Percentiles rank a stretch among this genome's conserved stretches.
phyloP scores from a whole-genome alignment of 1,284 basidiomycete genomes.

The Boletus hoseneyae region DNA sequence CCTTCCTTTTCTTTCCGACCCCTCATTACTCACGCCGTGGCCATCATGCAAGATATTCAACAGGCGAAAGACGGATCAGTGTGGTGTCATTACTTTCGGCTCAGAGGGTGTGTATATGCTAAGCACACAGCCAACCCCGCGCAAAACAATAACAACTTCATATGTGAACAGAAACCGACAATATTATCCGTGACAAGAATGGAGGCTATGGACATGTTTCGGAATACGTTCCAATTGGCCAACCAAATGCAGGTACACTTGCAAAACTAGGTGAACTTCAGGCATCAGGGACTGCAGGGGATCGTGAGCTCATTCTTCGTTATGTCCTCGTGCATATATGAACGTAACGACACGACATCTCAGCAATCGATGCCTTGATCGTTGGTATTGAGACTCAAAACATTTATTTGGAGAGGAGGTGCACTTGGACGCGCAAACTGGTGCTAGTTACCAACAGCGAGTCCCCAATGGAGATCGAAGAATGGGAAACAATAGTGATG shows the following conservation, averaged over 20 bases:
- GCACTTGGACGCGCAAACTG: slow-evolving; percentile 79
- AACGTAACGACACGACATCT: background rate
- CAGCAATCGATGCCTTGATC: slow-evolving; percentile 85
- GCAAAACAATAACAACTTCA: background rate
- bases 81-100: slow-evolving; percentile 83
- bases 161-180: slow-evolving; percentile 59
- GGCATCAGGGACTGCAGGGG: slow-evolving; percentile 60
- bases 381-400: slow-evolving; percentile 81
- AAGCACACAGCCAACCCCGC: background rate
- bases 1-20: background rate
- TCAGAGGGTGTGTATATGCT: slow-evolving; percentile 54
- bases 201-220: slow-evolving; percentile 76
- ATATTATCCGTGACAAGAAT: slow-evolving; percentile 59
- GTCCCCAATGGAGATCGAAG: slow-evolving; percentile 64
- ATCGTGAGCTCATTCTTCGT: slow-evolving; percentile 49
- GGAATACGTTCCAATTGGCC: slow-evolving; percentile 75
- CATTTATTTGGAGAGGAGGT: slow-evolving; percentile 57
- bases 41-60: slow-evolving; percentile 68
- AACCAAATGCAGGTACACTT: slow-evolving; percentile 74
- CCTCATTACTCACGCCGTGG: background rate
- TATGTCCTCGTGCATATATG: background rate
- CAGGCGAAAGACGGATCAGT: slow-evolving; percentile 88
- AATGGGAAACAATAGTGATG: slow-evolving; percentile 68
- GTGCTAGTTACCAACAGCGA: slow-evolving; percentile 80
- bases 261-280: slow-evolving; percentile 67